Evolutionary conservation across 2,329 filamentous ascomycete species (phyloP), one percentile per base, ranked within the genome.

Genomic region (Cercospora beticola): DNA sequence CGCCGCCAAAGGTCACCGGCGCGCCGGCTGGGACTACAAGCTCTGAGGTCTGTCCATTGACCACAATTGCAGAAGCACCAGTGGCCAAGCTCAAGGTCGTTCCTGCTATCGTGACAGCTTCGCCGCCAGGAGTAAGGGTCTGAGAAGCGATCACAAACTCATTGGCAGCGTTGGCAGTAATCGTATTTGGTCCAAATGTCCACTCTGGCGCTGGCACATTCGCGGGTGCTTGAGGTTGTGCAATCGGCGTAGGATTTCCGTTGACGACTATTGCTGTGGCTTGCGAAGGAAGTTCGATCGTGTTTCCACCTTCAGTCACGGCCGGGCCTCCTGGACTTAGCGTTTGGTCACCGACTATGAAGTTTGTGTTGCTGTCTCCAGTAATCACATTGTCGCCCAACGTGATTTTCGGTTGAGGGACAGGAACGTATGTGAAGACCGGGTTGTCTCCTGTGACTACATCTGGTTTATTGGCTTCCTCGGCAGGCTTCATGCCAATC

Each of bases 231-330:
- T 40, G 40, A 36, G 62, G 23, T 9, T 40, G 40, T 49, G 46
- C 58, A 8, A 69, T 60, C 12, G 57, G 62, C n/a, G 59, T 60
- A 9, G 68, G 64, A 3, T 26, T 36, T 12, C 62, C 68, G 43
- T 70, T 70, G 60, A 65, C 31, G 3, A 68, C 59, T 3, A 70
- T 30, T 5, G 62, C 68, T 21, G 65, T 65, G 5, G 58, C 88
- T 76, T 60, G 61, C 30, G 64, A 16, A 30, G 68, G 66, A 6
- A 72, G 64, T 5, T 67, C 70, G 33, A 69, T 66, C 1, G 66
- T 71, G 3, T 64, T 71, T 1, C 66, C 70, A 9, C 5, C 18
- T n/a, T 64, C 14, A 5, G 60, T 62, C 12, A 72, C 36, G 2
- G 59, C 66, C 0, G 68, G 46, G 4, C 43, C 60, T 12, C 68